phyloP scores from a whole-genome alignment of 2,329 filamentous ascomycete species.

The Colletotrichum camelliae region DNA sequence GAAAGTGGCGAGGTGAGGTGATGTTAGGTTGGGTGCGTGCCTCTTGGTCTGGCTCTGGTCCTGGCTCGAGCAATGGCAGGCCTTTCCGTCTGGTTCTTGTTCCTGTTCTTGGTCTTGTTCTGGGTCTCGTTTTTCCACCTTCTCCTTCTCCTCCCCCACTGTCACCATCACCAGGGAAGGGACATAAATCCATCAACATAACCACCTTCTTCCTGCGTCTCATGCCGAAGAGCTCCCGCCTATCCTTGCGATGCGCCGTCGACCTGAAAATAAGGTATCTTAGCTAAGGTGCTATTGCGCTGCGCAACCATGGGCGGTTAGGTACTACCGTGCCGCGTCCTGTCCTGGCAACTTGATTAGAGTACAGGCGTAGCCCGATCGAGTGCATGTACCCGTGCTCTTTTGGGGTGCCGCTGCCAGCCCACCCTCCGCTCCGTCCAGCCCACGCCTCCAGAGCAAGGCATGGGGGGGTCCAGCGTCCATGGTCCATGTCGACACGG shows the following conservation, averaged over 20 bases:
- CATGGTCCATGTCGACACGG: not conserved
- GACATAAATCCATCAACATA: not conserved
- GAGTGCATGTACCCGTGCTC: constrained; percentile 1
- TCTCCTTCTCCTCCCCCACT: not conserved
- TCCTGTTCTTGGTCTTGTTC: not conserved
- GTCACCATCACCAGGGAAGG: not conserved
- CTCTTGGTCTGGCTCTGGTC: not conserved
- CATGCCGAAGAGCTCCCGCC: not conserved
- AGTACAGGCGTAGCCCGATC: not conserved
- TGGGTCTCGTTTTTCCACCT: not conserved
- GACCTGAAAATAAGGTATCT: not conserved
- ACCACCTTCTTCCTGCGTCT: not conserved
- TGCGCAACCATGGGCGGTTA: not conserved
- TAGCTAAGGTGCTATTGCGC: not conserved
- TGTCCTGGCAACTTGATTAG: not conserved
- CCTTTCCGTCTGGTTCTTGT: not conserved
- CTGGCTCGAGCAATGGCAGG: not conserved
- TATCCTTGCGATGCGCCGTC: not conserved
- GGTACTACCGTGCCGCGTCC: not conserved
- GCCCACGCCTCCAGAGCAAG: not conserved
- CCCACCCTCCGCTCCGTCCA: not conserved
- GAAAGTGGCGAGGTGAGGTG: not conserved
- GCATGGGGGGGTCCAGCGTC: not conserved
- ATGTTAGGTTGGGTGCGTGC: not conserved
- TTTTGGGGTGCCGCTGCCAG: not conserved